Conservation (phyloP, 148 eudicot species). For the Rhododendron ovatum region DNA sequence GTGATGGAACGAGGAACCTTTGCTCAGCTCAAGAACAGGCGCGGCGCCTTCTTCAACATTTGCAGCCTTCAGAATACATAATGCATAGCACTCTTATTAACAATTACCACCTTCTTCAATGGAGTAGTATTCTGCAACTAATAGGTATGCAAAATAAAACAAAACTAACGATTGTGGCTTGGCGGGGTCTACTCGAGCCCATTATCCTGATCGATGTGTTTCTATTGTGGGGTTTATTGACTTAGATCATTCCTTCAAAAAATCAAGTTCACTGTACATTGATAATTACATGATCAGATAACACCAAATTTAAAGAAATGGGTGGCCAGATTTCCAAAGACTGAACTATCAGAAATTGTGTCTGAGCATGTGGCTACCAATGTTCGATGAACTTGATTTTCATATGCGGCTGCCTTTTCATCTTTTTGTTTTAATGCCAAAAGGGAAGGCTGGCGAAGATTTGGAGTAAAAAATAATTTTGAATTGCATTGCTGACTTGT, state of each 20-base stretch:
- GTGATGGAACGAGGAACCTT: conserved; percentile 66
- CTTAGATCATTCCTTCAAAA: neutral
- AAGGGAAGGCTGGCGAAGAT: neutral
- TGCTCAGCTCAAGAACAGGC: conserved; percentile 52
- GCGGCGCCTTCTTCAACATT: conserved; percentile 80
- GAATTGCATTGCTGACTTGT: neutral
- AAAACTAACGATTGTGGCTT: neutral
- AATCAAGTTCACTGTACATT: neutral
- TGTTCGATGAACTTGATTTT: neutral
- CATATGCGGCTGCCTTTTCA: neutral
- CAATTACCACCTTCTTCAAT: neutral
- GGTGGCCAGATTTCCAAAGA: neutral
- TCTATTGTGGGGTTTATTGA: neutral
- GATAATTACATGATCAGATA: neutral
- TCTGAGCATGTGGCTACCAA: neutral
- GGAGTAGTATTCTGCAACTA: neutral
- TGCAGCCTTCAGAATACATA: conserved; percentile 50
- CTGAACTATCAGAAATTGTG: neutral
- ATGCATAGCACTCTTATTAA: neutral
- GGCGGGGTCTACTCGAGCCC: neutral
- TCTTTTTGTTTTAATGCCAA: neutral
- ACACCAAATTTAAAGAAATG: neutral
- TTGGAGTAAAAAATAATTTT: neutral
- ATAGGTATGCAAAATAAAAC: neutral
- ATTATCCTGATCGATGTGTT: neutral